A percentile compares a stretch with the other conserved stretches of the same genome.
Conservation (phyloP, 2,329 filamentous ascomycete genomes). For the Pseudopithomyces maydicus region DNA sequence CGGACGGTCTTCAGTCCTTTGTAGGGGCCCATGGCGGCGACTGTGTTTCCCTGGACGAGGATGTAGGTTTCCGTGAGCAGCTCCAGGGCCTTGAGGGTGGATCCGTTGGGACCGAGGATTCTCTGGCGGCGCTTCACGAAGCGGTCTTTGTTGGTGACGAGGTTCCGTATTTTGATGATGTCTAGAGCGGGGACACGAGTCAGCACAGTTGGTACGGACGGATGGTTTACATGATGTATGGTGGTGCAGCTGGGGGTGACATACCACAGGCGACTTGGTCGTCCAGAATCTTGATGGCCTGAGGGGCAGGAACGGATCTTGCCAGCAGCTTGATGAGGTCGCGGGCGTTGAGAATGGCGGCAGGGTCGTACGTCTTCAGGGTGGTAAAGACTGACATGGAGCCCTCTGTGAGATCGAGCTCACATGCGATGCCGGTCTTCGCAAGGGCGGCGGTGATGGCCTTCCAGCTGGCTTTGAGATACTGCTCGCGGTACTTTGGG, state of each 20-base stretch:
- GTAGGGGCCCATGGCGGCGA: conserved; percentile 87
- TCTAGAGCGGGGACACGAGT: conserved; percentile 52
- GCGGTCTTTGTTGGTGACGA: conserved; percentile 91
- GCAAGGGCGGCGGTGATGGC: conserved; percentile 85
- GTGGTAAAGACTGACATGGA: conserved; percentile 98
- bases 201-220: too few relatives aligned
- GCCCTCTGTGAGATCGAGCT: conserved; percentile 91
- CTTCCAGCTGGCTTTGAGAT: conserved; percentile 91
- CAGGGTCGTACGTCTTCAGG: conserved; percentile 87
- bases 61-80: conserved; percentile 87
- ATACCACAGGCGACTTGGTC: conserved; percentile 77
- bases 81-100: conserved; percentile 91
- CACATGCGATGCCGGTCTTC: conserved; percentile 86
- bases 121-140: conserved; percentile 95
- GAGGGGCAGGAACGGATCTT: conserved; percentile 81
- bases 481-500: conserved; percentile 91
- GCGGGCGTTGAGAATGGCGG: conserved; percentile 88
- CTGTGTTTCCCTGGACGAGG: conserved; percentile 95
- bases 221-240: too few relatives aligned
- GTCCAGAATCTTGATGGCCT: conserved; percentile 92
- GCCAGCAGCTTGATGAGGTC: conserved; percentile 93
- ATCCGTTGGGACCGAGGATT: conserved; percentile 88
- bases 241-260: too few relatives aligned
- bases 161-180: conserved; percentile 90
- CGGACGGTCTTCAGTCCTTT: conserved; percentile 93